A percentile compares a stretch with the other conserved stretches of the same genome.
These are phyloP conservation scores for Talaromyces borbonicus DNA, from an alignment of 495 filamentous ascomycete species.

Conservation along the genomic window DNA sequence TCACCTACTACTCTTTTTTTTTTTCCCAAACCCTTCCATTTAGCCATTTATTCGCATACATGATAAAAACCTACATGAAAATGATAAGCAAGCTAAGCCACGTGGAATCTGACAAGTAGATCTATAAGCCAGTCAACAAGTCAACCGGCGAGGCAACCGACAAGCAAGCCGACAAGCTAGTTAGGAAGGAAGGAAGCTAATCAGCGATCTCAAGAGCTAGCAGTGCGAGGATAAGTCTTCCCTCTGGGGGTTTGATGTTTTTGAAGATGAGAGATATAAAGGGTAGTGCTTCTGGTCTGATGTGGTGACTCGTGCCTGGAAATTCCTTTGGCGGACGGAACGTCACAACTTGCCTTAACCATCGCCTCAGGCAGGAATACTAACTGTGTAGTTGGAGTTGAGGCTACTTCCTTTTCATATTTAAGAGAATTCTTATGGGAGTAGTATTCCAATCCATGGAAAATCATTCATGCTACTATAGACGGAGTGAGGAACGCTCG, in stretches of 20 bases:
- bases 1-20: too few relatives aligned
- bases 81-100: too few relatives aligned
- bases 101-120: too few relatives aligned
- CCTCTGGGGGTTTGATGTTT: background rate
- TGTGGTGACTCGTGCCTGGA: background rate
- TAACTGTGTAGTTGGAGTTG: background rate
- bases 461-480: conserved; percentile 9
- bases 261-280: background rate
- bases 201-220: background rate
- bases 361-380: background rate
- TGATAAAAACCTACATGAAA: too few relatives aligned
- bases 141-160: too few relatives aligned
- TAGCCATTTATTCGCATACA: too few relatives aligned
- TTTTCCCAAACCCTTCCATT: too few relatives aligned
- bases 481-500: conserved; percentile 46
- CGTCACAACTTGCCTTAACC: background rate
- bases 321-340: background rate
- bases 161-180: too few relatives aligned
- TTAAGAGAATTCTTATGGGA: too few relatives aligned
- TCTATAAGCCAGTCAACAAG: too few relatives aligned
- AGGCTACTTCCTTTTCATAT: too few relatives aligned
- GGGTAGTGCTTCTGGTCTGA: background rate
- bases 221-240: background rate
- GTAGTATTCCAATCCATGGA: background rate
- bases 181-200: background rate